Base-by-base conservation (phyloP, 2,329 filamentous ascomycete genomes). In the Penicillium paneum region DNA sequence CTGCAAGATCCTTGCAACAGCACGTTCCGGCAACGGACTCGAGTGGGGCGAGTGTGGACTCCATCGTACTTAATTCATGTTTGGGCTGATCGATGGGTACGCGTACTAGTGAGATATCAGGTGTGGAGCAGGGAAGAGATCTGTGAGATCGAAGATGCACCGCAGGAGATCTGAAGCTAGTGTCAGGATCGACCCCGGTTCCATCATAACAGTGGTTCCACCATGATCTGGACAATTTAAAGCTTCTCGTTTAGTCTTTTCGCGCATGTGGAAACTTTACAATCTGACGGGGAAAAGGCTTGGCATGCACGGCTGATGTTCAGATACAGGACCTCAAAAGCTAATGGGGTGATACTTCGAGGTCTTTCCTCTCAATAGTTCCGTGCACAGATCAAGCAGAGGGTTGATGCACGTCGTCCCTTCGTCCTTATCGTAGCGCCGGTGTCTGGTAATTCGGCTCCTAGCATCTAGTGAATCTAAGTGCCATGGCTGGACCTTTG, bases 141-240 rank as follows among this genome's bases (percentile, higher is more conserved):
- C 60, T 60, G 50, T 56, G 58, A 51, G 49, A 59, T 62, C 52
- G 51, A 57, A 56, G 47, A 48, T 57, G 36, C 35, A 34, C 43
- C 58, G 60, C 55, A 62, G 48, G 52, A 62, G 56, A 64, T 62
- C 62, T 53, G 56, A 58, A 58, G 54, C 57, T 59, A 60, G 57
- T 44, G 51, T 49, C 41, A 46, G 40, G 59, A 63, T 59, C 57
- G 42, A 42, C 52, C 53, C 29, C 49, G 41, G 54, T 51, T 52
- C 10, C 31, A n/a, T 52, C 12, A 29, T 17, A 21, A 17, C n/a
- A 50, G 10, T 21, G 52, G 54, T 48, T 50, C 52, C 54, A 61
- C 60, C 31, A 12, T 19, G 17, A 28, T 41, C 17, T 47, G 32
- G 38, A 41, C 6, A 49, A 49, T 28, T 5, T 26, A 21, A 17